Conservation (phyloP, 2,329 filamentous ascomycete genomes). For the Ceratocystis eucalypticola region DNA sequence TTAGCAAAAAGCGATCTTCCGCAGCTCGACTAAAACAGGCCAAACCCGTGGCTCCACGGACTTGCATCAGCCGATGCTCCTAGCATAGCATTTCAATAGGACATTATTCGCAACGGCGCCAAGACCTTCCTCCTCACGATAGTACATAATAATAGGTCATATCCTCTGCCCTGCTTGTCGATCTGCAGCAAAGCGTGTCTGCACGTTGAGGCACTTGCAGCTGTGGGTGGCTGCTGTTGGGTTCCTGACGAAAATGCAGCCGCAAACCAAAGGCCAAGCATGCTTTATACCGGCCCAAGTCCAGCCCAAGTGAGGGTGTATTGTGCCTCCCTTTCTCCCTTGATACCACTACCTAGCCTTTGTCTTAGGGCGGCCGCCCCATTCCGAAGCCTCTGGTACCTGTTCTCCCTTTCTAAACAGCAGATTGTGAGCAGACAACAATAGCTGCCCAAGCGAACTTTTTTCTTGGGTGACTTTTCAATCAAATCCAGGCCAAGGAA, state of each 20-base stretch:
- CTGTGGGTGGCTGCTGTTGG: not conserved
- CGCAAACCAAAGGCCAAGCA: not conserved
- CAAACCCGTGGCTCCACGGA: not conserved
- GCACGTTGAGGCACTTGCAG: not conserved
- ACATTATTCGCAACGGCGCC: not conserved
- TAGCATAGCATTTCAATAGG: not conserved
- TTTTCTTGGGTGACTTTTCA: not conserved
- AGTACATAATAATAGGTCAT: not conserved
- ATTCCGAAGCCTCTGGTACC: not conserved
- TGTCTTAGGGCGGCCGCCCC: not conserved
- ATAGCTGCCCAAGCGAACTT: not conserved
- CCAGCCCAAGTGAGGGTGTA: not conserved
- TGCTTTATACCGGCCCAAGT: not conserved
- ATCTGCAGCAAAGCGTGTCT: not conserved
- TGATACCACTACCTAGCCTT: not conserved
- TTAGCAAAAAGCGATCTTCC: not conserved
- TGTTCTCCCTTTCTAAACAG: not conserved
- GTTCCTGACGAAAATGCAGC: slow-evolving; percentile 1
- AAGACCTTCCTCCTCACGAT: not conserved
- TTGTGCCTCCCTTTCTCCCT: not conserved
- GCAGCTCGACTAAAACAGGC: not conserved
- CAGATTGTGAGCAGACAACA: not conserved
- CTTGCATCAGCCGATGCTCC: not conserved
- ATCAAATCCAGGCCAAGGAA: not conserved
- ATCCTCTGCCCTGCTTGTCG: not conserved